A percentile compares a stretch with the other conserved stretches of the same genome.
Evolutionary conservation across 2,329 filamentous ascomycete species (phyloP).

Genomic region (Scedosporium apiospermum): DNA sequence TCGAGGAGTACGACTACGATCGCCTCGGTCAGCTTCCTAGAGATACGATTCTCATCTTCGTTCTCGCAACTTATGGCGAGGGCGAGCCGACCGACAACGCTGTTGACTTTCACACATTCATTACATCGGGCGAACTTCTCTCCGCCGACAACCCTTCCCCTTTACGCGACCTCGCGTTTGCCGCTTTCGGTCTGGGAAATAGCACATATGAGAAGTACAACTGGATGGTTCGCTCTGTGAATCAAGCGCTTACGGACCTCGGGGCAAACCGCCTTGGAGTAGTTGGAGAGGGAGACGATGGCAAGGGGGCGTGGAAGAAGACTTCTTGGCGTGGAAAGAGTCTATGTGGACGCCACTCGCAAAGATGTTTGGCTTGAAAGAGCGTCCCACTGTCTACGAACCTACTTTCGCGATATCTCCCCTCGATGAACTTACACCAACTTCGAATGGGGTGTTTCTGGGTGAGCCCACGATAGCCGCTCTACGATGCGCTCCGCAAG

Average conservation of each 20-base stretch:
- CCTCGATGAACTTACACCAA: slow-evolving; percentile 12
- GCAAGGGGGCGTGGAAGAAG: slow-evolving; percentile 21
- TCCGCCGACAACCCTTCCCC: background rate
- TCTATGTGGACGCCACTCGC: slow-evolving; percentile 14
- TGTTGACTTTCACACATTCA: slow-evolving; percentile 17
- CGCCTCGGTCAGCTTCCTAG: slow-evolving; percentile 20
- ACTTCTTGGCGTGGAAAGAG: slow-evolving; percentile 26
- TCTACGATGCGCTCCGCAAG: slow-evolving; percentile 56
- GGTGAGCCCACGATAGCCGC: background rate
- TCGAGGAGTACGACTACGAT: slow-evolving; percentile 35
- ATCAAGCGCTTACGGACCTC: slow-evolving; percentile 12
- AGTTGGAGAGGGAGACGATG: slow-evolving; percentile 22
- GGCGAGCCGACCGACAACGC: slow-evolving; percentile 26
- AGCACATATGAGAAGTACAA: slow-evolving; percentile 29
- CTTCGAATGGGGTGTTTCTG: slow-evolving; percentile 9
- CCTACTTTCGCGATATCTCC: slow-evolving; percentile 13
- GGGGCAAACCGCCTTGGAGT: slow-evolving; percentile 19
- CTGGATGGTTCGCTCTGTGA: slow-evolving; percentile 20
- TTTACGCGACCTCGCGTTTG: slow-evolving; percentile 19
- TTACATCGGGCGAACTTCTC: slow-evolving; percentile 12
- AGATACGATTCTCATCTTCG: slow-evolving; percentile 19
- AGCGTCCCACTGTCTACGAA: slow-evolving; percentile 14
- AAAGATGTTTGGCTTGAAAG: slow-evolving; percentile 13
- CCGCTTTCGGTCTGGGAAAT: slow-evolving; percentile 28
- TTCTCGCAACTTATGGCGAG: slow-evolving; percentile 25